Evolutionary conservation across 2,329 filamentous ascomycete genomes (phyloP), one percentile per base, ranked within the genome.

Genomic region (Penicillium hordei): DNA sequence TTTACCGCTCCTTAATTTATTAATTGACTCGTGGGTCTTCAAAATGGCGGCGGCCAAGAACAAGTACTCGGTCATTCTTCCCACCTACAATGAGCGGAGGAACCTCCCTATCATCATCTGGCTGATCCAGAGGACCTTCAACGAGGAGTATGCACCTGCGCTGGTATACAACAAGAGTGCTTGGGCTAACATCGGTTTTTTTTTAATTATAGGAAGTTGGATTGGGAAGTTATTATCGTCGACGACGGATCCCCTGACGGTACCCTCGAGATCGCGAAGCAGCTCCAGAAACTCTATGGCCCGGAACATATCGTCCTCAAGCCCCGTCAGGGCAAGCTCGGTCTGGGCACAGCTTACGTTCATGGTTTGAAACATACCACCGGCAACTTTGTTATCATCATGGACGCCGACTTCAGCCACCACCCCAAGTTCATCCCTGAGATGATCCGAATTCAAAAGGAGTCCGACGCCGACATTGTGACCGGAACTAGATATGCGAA

Each of bases 331-430:
- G 95, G 95, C 73, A 99, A 97, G 81, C 89, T 97, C 39, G 93
- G 93, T n/a, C 88, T 97, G 49, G 93, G 93, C 67, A 97, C 93
- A 3, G 93, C 93, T 48, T 97, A 97, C 79, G 91, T 97, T 39
- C 93, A 97, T 78, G 93, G 93, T 52, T 83, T 99, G 60, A 86
- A 96, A 75, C 97, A 90, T 74, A 89, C 84, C 25, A 92, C 87
- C 23, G 94, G 94, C 70, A 97, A 95, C 84, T 97, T 87, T 73
- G 91, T 99, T 74, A 91, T 99, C 82, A 99, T 99, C 84, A 99
- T 99, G 94, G 94, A 99, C 81, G 94, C 95, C 78, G 94, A 99
- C 80, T 99, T 99, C 84, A 91, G 87, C 68, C 94, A 99, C 81
- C 94, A 99, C 82, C 94, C 94, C 73, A 99, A 97, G 80, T 99